Percentiles rank a stretch among this genome's conserved stretches.
These are phyloP conservation scores for Globisporangium polare DNA, from an alignment of 352 stramenopile genomes.

Conservation along the genomic window DNA sequence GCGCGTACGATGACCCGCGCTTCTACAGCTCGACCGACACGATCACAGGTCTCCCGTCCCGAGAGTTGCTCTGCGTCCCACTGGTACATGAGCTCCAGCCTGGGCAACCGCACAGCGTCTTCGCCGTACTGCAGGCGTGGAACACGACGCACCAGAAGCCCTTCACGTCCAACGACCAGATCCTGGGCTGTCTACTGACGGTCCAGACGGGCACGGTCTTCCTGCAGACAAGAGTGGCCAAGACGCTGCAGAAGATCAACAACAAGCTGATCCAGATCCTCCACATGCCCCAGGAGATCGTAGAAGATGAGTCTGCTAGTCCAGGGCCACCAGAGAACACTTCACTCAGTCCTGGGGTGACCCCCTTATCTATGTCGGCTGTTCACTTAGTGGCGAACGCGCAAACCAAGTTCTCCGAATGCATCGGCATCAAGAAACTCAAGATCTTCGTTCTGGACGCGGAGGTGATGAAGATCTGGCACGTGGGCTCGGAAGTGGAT, in stretches of 20 bases:
- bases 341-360: not conserved
- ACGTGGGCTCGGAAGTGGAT: slow-evolving; percentile 31
- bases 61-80: slow-evolving; percentile 62
- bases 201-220: slow-evolving; percentile 61
- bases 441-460: slow-evolving; percentile 60
- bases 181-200: slow-evolving; percentile 49
- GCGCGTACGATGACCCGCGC: slow-evolving; percentile 65
- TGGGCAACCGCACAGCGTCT: slow-evolving; percentile 31
- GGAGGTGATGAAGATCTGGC: slow-evolving; percentile 48
- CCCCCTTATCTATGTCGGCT: slow-evolving; percentile 18
- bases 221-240: slow-evolving; percentile 38
- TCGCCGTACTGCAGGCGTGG: slow-evolving; percentile 64
- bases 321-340: not conserved
- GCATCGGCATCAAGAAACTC: slow-evolving; percentile 59
- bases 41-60: slow-evolving; percentile 51
- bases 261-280: slow-evolving; percentile 53
- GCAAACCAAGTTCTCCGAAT: slow-evolving; percentile 53
- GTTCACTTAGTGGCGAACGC: slow-evolving; percentile 51
- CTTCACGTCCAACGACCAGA: slow-evolving; percentile 74
- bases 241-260: slow-evolving; percentile 56
- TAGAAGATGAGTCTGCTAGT: slow-evolving; percentile 7
- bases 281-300: slow-evolving; percentile 41
- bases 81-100: slow-evolving; percentile 53
- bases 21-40: slow-evolving; percentile 79
- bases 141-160: slow-evolving; percentile 70